Base-by-base conservation (phyloP, 2,329 filamentous ascomycete species). In the Epichloe bromicola region DNA sequence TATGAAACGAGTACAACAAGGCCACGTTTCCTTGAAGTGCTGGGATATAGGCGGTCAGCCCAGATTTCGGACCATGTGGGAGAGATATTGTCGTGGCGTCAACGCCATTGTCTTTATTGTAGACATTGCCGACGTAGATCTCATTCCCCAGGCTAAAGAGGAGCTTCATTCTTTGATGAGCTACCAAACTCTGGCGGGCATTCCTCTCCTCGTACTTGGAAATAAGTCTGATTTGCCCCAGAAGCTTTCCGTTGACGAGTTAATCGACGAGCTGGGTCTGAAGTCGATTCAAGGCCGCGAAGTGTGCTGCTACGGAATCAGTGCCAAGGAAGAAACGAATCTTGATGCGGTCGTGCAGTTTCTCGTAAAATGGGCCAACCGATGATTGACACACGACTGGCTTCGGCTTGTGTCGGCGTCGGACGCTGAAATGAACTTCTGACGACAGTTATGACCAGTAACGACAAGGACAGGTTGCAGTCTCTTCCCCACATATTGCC, bases 101-200 rank as follows among this genome's bases (percentile, higher is more conserved):
- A 95, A 95, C 71, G 91, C 91, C 60, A 96, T 98, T 60, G 87
- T 98, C 58, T 98, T 96, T 71, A 95, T 98, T 66, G 90, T 97
- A 63, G 93, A 98, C 67, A 94, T 94, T 57, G 89, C 91, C 59
- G 93, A 98, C 68, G 76, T 78, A 56, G 79, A 81, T 49, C 80
- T 88, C 52, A 76, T 97, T 53, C 85, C 88, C 8, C 80, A 88
- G 55, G 93, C 93, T 48, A 87, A 85, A 62, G 89, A 97, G 59
- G 93, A 97, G 69, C 82, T 98, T 52, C 93, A 96, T 68, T 78
- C 86, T 38, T 76, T 98, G 53, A 83, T 97, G 71, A 80, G 82
- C 63, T 91, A 94, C 68, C 82, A 85, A 14, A 84, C 86, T 17
- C 76, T 97, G 49, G 83, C 88, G 56, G 88, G 88, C 17, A 98